These are phyloP conservation scores for Crithidia acanthocephali DNA, from an alignment of 208 protist genomes.

Conservation along the genomic window DNA sequence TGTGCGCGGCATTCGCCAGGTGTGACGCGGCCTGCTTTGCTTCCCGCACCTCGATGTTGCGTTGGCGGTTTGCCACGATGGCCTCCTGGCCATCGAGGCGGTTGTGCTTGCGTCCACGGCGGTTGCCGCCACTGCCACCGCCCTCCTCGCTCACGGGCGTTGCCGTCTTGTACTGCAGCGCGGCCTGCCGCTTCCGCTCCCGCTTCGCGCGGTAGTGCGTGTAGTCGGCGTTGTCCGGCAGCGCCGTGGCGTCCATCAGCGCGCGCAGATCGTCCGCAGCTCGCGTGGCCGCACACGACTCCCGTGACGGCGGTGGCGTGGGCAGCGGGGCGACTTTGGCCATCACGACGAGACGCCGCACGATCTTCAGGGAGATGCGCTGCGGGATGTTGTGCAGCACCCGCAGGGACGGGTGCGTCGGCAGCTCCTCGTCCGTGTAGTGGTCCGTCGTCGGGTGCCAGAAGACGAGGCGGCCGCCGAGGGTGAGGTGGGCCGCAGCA, in stretches of 20 bases:
- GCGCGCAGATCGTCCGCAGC: constrained; percentile 53
- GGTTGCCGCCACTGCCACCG: constrained; percentile 6
- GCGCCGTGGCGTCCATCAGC: constrained; percentile 66
- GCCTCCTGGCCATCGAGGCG: constrained; percentile 36
- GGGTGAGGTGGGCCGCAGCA: constrained; percentile 83
- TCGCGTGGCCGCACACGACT: constrained; percentile 46
- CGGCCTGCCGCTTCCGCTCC: constrained; percentile 51
- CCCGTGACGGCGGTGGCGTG: constrained; percentile 42
- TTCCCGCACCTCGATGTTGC: constrained; percentile 54
- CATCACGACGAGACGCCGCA: constrained; percentile 78
- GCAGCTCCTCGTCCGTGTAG: constrained; percentile 91
- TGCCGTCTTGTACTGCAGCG: constrained; percentile 21
- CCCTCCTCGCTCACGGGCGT: constrained; percentile 6
- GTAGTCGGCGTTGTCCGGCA: constrained; percentile 76
- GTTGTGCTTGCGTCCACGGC: constrained; percentile 13
- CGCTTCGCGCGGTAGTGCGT: constrained; percentile 71
- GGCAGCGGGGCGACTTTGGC: constrained; percentile 51
- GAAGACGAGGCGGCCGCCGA: constrained; percentile 92
- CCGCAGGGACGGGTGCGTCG: constrained; percentile 90
- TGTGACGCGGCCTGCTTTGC: constrained; percentile 61
- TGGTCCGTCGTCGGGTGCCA: constrained; percentile 95
- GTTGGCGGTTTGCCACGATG: constrained; percentile 66
- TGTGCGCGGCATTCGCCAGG: constrained; percentile 34
- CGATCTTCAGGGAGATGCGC: constrained; percentile 81
- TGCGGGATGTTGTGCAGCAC: constrained; percentile 83